Evolutionary conservation across 352 stramenopile genomes (phyloP), one percentile per base, ranked within the genome.

Genomic region (Phytophthora foliorum): DNA sequence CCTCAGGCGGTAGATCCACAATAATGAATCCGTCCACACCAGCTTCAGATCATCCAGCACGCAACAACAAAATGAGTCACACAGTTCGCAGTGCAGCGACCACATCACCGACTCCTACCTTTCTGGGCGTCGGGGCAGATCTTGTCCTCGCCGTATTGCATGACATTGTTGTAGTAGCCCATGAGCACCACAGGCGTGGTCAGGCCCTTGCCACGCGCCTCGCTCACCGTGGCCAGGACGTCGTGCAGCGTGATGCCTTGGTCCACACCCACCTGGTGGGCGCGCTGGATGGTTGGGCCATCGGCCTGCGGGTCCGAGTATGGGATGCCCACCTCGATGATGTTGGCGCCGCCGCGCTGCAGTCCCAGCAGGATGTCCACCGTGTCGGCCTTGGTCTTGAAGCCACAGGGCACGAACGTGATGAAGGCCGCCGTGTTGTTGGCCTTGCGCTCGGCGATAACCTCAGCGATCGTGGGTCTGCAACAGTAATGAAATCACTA

Each of bases 271-370:
- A 98, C 97, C 67, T 96, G 89, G 64, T 96, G 86, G 11, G 97
- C 98, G 44, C 90, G 83, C 86, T 99, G 97, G 80, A 99, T 99
- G 24, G 97, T 99, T 8, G 97, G 93, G 21, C 98, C 98, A 85
- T 99, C 98, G 0, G 98, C 98, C 82, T 99, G 95, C 27, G 98
- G 98, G 80, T 99, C 98, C 54, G 97, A 99, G 91, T 99, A 99
- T 25, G 98, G 98, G 10, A 99, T 90, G 27, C 97, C 97, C 27
- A 95, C 84, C 75, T 96, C 98, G 59, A 99, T 99, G 52, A 99
- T 91, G 59, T 98, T 92, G 24, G 97, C 93, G 42, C 98, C 98
- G 45, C 97, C 97, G 51, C 95, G 91, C 84, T 99, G 88, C 69
- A 99, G 93, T 24, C 91, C 97, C 32, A 99, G 80, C 31, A 99